Base-by-base conservation (phyloP, 139 green algal species). In the Coelastrella sp. region DNA sequence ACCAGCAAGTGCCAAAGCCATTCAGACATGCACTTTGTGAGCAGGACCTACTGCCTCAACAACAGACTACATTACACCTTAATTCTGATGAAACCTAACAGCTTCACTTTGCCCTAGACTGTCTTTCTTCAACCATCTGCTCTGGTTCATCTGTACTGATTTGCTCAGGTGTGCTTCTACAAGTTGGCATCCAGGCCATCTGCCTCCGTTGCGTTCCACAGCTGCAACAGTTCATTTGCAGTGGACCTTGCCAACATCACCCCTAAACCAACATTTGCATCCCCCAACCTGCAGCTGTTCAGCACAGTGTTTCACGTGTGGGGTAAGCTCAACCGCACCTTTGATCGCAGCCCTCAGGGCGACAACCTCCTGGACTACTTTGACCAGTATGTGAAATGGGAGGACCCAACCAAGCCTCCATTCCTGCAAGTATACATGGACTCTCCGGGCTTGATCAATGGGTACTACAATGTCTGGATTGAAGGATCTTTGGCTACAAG, bases 311-410 rank as follows among this genome's bases (percentile, higher is more conserved):
- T 91, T 81, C 88, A 91, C 72, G 88, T 91, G 63, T 91, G 88
- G 88, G 88, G 88, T 59, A 91, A 91, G 81, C 88, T 91, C 58
- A 91, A 91, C 81, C 80, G 88, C n/a, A 91, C 88, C 14, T 91
- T 91, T 78, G 80, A 88, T 68, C 57, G 68, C 57, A 66, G 12
- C 10, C 17, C 88, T 25, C 81, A 88, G 70, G 70, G 17, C 10
- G 88, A 88, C 3, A 76, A 68, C 80, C 88, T 91, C 66, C 81
- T 88, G 56, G 88, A 91, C 56, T 91, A 91, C 58, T 91, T 91
- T 88, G 88, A 87, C 78, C 88, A 91, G 88, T 91, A 91, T 57
- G 88, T 91, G 8, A 91, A 91, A 59, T 91, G 88, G 88, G 56
- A 10, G 10, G 81, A 91, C 57, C 80, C 88, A 4, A 27, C 57